Base-by-base conservation (phyloP, 495 filamentous ascomycete species). In the Penicillium goetzii region DNA sequence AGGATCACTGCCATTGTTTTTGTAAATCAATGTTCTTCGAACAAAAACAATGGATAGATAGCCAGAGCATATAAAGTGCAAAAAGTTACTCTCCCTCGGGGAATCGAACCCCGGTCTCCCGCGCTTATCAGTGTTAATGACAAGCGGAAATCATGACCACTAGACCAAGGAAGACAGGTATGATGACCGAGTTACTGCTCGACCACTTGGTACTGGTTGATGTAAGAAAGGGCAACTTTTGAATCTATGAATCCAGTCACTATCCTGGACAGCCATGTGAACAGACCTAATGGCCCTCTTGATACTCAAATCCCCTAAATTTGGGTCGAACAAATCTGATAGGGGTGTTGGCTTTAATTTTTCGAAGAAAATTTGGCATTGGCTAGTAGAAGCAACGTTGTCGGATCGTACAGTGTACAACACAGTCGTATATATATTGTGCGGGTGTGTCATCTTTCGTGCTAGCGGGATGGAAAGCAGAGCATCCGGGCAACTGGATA, bases 101-200 rank as follows among this genome's bases (percentile, higher is more conserved):
- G 80, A 82, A 82, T 82, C 80, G 80, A 81, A 82, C 79, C 78
- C 78, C 75, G 80, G 79, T 81, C 79, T 82, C 78, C 77, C 78
- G 79, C 80, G 74, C 72, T 74, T 75, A 68, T 73, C 72, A 52
- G 65, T 72, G 10, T 70, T 72, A 71, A 71, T 82, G 79, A 82
- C 79, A 82, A 81, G 79, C 79, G 79, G 79, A 82, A 82, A 82
- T 82, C 80, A 82, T 82, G 71, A 81, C 80, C 80, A 80, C 79
- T 82, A 79, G 78, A 78, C 75, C 75, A 77, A 73, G 71, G 71
- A 73, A 73, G 71, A 73, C n/a, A 21, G 14, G 32, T 14, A 19
- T 21, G 4, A 28, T 36, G 32, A 9, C 25, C 15, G 52, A 55
- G 52, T 55, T 55, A 55, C 52, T 17, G 52, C 52, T 55, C 52